Evolutionary conservation across 345 rosid genomes (phyloP), one percentile per base, ranked within the genome.

Genomic region (Geranium rotundifolium): DNA sequence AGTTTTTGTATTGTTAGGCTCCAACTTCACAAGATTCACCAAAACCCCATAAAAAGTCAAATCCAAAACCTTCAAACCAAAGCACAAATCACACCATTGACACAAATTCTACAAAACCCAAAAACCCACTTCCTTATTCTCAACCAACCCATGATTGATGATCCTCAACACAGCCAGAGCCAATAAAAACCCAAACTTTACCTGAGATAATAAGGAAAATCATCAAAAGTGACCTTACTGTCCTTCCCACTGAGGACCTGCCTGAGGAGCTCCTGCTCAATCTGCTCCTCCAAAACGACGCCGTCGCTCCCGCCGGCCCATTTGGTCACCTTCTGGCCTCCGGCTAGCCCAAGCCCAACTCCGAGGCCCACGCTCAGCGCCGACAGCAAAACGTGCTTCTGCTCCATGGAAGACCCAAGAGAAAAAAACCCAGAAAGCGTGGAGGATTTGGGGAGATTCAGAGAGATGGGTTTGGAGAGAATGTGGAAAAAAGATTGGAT

Each of bases 131-230:
- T 34, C 7, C 6, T 34, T 8, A 34, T 34, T 5, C 4, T 34
- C 10, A 34, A 34, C 27, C 27, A 23, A 23, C 27, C 27, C 27
- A 23, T 23, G 27, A 19, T 19, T 7, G 1, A 23, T 23, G 27
- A 19, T 19, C 5, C 46, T 23, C n/a, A 65, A 4, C 59, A 63
- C 34, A 58, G 30, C 4, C 57, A 59, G 29, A 5, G 19, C 18
- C 13, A n/a, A 59, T 34, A 5, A 5, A 34, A 34, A 34, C 0
- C 41, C 7, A 49, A 57, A 61, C 19, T 19, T 75, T 73, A 88
- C 99, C 97, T 88, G 65, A 93, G 76, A 69, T 81, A 87, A 74
- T 92, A 90, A 58, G 99, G 99, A 65, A 92, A 92, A 68, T 84
- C 90, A 9, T 86, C 96, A 66, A 88, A 90, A 55, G 86, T 82